Evolutionary conservation across 345 rosid genomes (phyloP), one percentile per base, ranked within the genome.

Genomic region (Dovyalis caffra): DNA sequence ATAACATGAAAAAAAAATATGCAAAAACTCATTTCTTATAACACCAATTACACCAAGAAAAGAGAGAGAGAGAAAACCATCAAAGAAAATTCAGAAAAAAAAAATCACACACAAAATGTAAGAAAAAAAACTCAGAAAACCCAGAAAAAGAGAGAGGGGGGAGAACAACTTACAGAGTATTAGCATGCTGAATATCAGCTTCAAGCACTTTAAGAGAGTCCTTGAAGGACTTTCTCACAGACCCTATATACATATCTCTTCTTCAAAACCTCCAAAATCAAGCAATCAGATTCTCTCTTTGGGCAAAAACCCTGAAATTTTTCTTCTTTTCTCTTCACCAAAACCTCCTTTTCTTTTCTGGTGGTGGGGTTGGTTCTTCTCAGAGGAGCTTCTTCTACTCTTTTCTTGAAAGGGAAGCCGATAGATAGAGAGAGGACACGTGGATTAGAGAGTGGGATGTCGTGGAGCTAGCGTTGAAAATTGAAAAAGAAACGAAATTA

Each of bases 171-270:
- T 82, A 89, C 92, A 89, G 85, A 64, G 88, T 85, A 68, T 89
- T 89, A 40, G 92, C 92, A 77, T 89, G 90, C 71, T 89, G 92
- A 32, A 89, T 87, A 80, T 89, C 92, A 76, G 92, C 92, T 86
- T 89, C 92, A 25, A 89, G 89, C 58, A 81, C 88, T 69, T 87
- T 86, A 57, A 87, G 81, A 35, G 84, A 80, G 77, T 85, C 89
- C 82, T 70, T 83, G 69, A 84, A 86, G 20, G 93, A 77, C 77
- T 85, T 89, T 64, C 89, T 78, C 92, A 86, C 84, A 64, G 88
- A 81, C 68, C 76, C 85, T 67, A 78, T 69, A 71, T 78, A 83
- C 92, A 89, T 86, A 79, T 78, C 79, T 73, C 62, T n/a, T 66
- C 33, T 56, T 56, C 25, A 56, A 53, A n/a, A 8, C 26, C 28